phyloP scores from a whole-genome alignment of 345 rosid genomes.

The Pseudoturritis turrita region DNA sequence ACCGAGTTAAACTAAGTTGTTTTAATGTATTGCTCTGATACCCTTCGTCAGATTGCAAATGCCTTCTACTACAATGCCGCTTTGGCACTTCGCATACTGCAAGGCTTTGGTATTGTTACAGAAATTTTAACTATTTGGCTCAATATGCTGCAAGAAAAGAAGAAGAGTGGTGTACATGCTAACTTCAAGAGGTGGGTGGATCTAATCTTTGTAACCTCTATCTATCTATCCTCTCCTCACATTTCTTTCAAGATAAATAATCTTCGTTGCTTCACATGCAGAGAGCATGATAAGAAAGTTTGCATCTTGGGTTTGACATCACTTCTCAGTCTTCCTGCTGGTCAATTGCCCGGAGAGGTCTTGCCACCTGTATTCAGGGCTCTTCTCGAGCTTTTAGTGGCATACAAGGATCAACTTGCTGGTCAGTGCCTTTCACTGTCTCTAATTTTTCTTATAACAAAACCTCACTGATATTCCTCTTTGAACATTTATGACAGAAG shows the following conservation, averaged over 20 bases:
- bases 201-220: neutral
- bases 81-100: conserved; percentile 71
- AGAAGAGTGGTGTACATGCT: conserved; percentile 68
- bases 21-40: conserved; percentile 9
- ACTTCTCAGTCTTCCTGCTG: conserved; percentile 72
- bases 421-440: conserved; percentile 43
- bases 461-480: neutral
- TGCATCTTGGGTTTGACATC: conserved; percentile 96
- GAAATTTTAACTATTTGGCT: conserved; percentile 85
- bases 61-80: conserved; percentile 87
- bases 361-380: conserved; percentile 78
- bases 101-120: conserved; percentile 64
- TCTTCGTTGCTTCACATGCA: conserved; percentile 30
- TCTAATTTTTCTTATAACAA: neutral
- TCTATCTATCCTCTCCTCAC: neutral
- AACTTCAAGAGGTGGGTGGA: conserved; percentile 80
- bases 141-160: conserved; percentile 89
- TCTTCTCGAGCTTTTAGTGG: conserved; percentile 80
- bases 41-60: conserved; percentile 64
- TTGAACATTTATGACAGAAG: conserved; percentile 42
- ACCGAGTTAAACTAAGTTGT: neutral
- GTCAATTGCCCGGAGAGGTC: conserved; percentile 78
- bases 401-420: conserved; percentile 94
- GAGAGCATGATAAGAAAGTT: conserved; percentile 95
- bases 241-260: neutral